Conservation (phyloP, 2,329 filamentous ascomycete genomes). For the Fusarium sp. region DNA sequence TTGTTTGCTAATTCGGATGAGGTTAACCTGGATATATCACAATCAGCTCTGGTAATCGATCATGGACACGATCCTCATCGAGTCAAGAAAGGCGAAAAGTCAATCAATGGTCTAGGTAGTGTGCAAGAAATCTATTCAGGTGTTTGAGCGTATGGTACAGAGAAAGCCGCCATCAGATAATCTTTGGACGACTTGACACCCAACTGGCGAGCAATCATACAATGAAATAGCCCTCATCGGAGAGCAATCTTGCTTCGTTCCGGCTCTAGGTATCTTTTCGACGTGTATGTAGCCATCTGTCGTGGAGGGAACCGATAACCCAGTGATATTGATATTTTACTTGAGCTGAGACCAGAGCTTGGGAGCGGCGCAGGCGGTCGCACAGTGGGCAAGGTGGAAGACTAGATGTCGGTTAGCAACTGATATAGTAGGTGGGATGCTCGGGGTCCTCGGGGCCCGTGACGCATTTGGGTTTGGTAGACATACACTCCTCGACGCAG, state of each 20-base stretch:
- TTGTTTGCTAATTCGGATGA: not conserved
- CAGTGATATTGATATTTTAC: constrained; percentile 65
- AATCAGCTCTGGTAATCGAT: not conserved
- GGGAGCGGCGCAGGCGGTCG: constrained; percentile 90
- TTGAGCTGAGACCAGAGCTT: constrained; percentile 95
- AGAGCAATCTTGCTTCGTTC: constrained; percentile 40
- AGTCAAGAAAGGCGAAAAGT: constrained; percentile 1
- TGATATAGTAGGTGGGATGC: not conserved
- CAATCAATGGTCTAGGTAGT: constrained; percentile 17
- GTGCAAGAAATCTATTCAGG: constrained; percentile 50
- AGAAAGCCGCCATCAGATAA: constrained; percentile 38
- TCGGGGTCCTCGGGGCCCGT: constrained; percentile 12
- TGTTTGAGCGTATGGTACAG: constrained; percentile 51
- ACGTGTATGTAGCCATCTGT: constrained; percentile 42
- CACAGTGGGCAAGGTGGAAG: constrained; percentile 99
- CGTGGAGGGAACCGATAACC: constrained; percentile 36
- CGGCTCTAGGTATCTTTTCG: constrained; percentile 43
- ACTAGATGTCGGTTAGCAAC: constrained; percentile 65
- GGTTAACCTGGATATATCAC: not conserved
- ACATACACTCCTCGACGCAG: constrained; percentile 97
- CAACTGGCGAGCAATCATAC: constrained; percentile 46
- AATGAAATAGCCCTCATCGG: constrained; percentile 28
- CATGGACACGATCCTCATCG: not conserved
- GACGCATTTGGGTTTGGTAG: constrained; percentile 14
- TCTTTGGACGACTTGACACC: constrained; percentile 35